Base-by-base conservation (phyloP, 768 basidiomycete genomes). In the Paxillus involutus region DNA sequence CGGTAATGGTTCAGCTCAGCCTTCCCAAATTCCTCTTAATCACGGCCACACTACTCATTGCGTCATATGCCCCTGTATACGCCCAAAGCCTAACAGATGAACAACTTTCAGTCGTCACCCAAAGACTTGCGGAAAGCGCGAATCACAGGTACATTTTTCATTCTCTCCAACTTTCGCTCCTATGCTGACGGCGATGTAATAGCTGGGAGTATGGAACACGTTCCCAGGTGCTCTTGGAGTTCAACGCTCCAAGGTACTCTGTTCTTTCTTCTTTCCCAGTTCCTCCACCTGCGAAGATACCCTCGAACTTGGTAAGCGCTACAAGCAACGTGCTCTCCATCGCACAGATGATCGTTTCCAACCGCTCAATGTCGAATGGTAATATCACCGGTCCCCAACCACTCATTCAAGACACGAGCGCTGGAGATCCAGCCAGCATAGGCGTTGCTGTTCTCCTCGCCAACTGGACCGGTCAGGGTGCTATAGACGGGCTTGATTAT, bases 371-470 rank as follows among this genome's bases (percentile, higher is more conserved):
- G 6, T 71, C 77, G 6, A 82, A 77, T 60, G 74, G 68, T 30
- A 71, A 75, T 30, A 60, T 72, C 13, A 65, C 70, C 3, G 81
- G 79, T 14, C 81, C 86, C 2, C 82, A 83, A 59, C 80, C 86
- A 0, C 73, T 93, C 16, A 60, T 71, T 3, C 77, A 80, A 41
- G 82, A 85, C 30, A 75, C 78, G 39, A 85, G 87, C 14, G 89
- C 85, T 0, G 85, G 77, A 0, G 94, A 96, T 63, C 92, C 93
- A 0, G 82, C 91, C 0, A 86, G 84, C 44, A 78, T 88, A n/a
- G 91, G 89, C 2, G 77, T 88, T 32, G 78, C 85, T 0, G 82
- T 91, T 21, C 75, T 91, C 35, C 66, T 83, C 13, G 80, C 81
- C n/a, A 80, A 83, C 58, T 81, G 79, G 78, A 82, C 82, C 0